Conservation (phyloP, 1,284 basidiomycete species). For the Paramarasmius palmivorus region DNA sequence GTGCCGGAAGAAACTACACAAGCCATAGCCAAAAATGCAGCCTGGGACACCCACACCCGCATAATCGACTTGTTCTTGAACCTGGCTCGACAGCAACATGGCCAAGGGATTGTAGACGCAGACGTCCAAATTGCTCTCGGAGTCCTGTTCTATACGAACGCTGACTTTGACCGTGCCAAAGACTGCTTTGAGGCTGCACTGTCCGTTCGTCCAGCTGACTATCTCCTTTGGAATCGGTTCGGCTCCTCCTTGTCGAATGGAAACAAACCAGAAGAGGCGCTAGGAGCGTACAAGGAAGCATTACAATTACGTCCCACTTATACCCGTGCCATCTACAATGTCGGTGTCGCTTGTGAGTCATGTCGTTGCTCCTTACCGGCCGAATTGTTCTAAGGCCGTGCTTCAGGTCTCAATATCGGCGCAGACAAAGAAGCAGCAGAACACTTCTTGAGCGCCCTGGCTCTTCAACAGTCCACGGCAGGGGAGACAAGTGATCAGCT, state of each 20-base stretch:
- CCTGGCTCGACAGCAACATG: slow-evolving; percentile 83
- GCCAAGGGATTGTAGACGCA: slow-evolving; percentile 75
- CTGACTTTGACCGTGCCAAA: slow-evolving; percentile 77
- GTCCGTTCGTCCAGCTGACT: slow-evolving; percentile 84
- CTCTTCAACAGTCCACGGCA: slow-evolving; percentile 66
- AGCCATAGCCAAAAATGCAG: slow-evolving; percentile 57
- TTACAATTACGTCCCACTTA: slow-evolving; percentile 94
- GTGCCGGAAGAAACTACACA: slow-evolving; percentile 59
- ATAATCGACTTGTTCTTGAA: slow-evolving; percentile 85
- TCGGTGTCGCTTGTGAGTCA: slow-evolving; percentile 88
- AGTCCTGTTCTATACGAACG: slow-evolving; percentile 88
- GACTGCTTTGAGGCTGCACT: slow-evolving; percentile 93
- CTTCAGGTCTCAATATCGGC: slow-evolving; percentile 87
- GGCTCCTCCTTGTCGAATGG: slow-evolving; percentile 97
- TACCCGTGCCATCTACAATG: slow-evolving; percentile 96
- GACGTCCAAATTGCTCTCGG: slow-evolving; percentile 95
- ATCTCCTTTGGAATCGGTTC: slow-evolving; percentile 94
- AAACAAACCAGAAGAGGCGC: slow-evolving; percentile 91
- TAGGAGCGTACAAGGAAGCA: slow-evolving; percentile 93
- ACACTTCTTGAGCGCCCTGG: slow-evolving; percentile 93
- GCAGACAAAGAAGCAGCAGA: slow-evolving; percentile 96
- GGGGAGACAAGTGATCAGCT: slow-evolving; percentile 80
- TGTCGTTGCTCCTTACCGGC: neutral
- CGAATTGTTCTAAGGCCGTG: slow-evolving; percentile 6
- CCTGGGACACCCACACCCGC: slow-evolving; percentile 85